Evolutionary conservation across 805 yeast genomes (phyloP), one percentile per base, ranked within the genome.

Genomic region (Myxozyma lipomycoides): DNA sequence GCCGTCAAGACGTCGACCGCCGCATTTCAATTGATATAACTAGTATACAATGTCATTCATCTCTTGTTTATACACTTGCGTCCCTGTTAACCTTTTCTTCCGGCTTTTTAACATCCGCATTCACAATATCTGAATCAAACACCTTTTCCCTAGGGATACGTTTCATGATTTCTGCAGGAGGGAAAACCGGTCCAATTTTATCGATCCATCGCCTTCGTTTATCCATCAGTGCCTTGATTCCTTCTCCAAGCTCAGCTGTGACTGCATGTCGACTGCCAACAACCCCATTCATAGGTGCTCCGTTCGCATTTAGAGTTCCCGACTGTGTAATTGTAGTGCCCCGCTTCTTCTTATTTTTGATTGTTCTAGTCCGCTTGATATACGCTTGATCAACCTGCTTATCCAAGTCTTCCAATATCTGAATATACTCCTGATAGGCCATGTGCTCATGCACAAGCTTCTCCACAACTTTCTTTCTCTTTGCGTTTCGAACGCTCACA

Each of bases 311-410:
- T 19, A 15, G 17, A 17, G 46, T 34, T n/a, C 49, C 52, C 21
- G 61, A 61, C 43, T 48, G 46, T 24, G 58, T 48, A 10, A 56
- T 52, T 2, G 64, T 51, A 2, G 59, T 46, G 4, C 55, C 32
- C 46, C 69, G 71, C 69, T 82, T 83, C 69, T 81, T 81, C 59
- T 78, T 73, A 64, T 78, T 80, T 62, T 77, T 84, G 49, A 88
- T 82, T 5, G 82, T 87, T 61, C 89, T 81, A 49, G 85, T 77
- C 52, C 97, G 74, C 67, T 89, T 85, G 56, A 85, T 71, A 65
- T 90, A 93, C 19, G 95, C 90, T 67, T 87, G 97, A 65, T 93
- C 98, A 34, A 93, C 90, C 69, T 93, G 99, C 66, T 91, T 93
- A 67, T 93, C 97, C 59, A 93, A 73, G 64, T 93, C 98, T 50